Conservation (phyloP, 2,329 filamentous ascomycete genomes). For the Arthrinium phaeospermum region DNA sequence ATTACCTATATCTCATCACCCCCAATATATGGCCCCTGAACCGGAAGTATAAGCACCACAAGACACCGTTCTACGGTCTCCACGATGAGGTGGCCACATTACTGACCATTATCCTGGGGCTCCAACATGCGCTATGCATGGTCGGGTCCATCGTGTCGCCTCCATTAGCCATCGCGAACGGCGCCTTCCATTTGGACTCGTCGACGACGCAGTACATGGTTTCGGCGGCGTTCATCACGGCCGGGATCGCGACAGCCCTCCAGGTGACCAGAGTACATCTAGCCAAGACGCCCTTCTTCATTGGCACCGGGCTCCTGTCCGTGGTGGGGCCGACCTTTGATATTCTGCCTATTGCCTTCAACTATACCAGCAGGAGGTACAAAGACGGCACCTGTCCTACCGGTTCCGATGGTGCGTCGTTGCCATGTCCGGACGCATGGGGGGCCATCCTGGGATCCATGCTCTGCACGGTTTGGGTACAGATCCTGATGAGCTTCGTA, state of each 20-base stretch:
- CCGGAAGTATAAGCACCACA: conserved; percentile 51
- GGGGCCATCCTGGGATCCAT: conserved; percentile 66
- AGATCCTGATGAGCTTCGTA: conserved; percentile 69
- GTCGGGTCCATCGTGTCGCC: conserved; percentile 61
- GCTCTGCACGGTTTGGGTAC: conserved; percentile 56
- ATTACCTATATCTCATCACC: conserved; percentile 45
- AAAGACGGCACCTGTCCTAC: conserved; percentile 65
- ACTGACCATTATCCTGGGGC: conserved; percentile 68
- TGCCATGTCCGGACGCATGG: conserved; percentile 70
- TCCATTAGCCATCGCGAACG: conserved; percentile 65
- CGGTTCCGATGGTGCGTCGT: conserved; percentile 58
- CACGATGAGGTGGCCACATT: conserved; percentile 72
- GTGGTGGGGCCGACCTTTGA: conserved; percentile 73
- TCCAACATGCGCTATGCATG: conserved; percentile 75
- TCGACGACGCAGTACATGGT: conserved; percentile 68
- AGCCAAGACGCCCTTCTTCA: conserved; percentile 64
- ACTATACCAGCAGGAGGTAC: conserved; percentile 69
- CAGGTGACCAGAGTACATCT: conserved; percentile 73
- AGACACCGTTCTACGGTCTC: conserved; percentile 73
- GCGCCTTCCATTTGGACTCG: conserved; percentile 61
- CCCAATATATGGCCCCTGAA: conserved; percentile 66
- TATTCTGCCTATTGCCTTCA: conserved; percentile 68
- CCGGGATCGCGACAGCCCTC: conserved; percentile 67
- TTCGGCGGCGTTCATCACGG: conserved; percentile 71
- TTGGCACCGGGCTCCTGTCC: conserved; percentile 70